Conservation (phyloP, 1,284 basidiomycete genomes). For the Vanrija sp. region DNA sequence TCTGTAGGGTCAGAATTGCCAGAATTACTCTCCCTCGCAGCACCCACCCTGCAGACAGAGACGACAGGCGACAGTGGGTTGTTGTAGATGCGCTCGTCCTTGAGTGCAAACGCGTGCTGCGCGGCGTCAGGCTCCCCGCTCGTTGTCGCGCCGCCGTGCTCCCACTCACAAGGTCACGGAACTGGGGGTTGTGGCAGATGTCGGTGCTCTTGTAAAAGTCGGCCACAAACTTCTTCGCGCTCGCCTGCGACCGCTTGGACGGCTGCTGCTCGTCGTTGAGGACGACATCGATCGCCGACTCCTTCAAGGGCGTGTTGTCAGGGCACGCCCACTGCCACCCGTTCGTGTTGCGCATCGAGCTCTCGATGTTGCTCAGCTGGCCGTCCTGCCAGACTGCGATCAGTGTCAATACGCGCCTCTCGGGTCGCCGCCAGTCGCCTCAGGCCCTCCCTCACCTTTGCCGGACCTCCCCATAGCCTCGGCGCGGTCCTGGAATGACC, state of each 20-base stretch:
- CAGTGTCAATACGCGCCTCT: not conserved
- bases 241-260: not conserved
- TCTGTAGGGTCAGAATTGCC: not conserved
- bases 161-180: constrained; percentile 30
- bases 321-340: constrained; percentile 43
- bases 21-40: not conserved
- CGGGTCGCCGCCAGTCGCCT: no score
- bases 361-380: constrained; percentile 30
- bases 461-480: constrained; percentile 24
- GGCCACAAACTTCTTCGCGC: constrained; percentile 31
- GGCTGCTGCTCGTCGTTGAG: constrained; percentile 26
- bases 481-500: constrained; percentile 24
- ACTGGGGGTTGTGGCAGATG: constrained; percentile 38
- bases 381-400: constrained; percentile 29
- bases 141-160: no score
- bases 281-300: constrained; percentile 23
- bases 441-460: constrained; percentile 16
- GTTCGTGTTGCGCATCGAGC: constrained; percentile 30
- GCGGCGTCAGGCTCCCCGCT: not conserved
- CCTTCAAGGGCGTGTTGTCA: constrained; percentile 28
- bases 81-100: constrained; percentile 9
- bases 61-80: constrained; percentile 21
- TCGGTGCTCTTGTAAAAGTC: constrained; percentile 34
- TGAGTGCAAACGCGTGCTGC: constrained; percentile 11
- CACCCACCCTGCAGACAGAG: constrained; percentile 21